Evolutionary conservation across 345 rosid species (phyloP), one percentile per base, ranked within the genome.

Genomic region (Nasturtium officinale): DNA sequence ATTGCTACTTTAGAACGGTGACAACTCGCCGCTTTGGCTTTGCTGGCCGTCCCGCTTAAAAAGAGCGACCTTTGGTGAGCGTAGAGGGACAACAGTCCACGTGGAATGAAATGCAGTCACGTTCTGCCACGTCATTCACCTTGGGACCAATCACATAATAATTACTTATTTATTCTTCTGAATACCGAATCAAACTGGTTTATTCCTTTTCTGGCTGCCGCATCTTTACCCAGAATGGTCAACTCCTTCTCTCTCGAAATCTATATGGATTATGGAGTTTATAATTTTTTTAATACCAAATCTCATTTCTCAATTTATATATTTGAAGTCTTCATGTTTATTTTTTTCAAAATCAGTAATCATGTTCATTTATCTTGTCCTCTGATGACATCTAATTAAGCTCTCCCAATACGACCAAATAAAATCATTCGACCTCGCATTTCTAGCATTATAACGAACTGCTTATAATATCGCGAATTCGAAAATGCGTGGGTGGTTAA

Each of bases 21-120:
- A 73, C 77, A 64, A n/a, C 15, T 73, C 72, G 72, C 71, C 59
- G 65, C 71, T 53, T 64, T 48, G 71, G 65, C 71, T 53, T 64
- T 48, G 71, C 57, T 73, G 71, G 71, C 54, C 10, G 46, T 25
- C 75, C 50, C 18, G 67, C 55, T 43, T 15, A n/a, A 43, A 43
- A 5, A 43, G 20, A n/a, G 71, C 30, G 77, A 59, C 78, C 68
- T 59, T 75, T 67, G 46, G 55, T 40, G 46, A 75, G 26, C 8
- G 42, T 20, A 37, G 59, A 75, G 55, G 37, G 78, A 0, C 78
- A 67, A 48, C 9, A 28, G 0, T 57, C 78, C 61, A 75, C 73
- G 73, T 75, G 54, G 45, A 21, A 35, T 23, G 43, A 62, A 20
- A 52, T 52, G 33, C 59, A 28, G 46, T 33, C 65, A 73, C 25